phyloP scores from a whole-genome alignment of 2,329 filamentous ascomycete genomes.

The Saccharata proteae region DNA sequence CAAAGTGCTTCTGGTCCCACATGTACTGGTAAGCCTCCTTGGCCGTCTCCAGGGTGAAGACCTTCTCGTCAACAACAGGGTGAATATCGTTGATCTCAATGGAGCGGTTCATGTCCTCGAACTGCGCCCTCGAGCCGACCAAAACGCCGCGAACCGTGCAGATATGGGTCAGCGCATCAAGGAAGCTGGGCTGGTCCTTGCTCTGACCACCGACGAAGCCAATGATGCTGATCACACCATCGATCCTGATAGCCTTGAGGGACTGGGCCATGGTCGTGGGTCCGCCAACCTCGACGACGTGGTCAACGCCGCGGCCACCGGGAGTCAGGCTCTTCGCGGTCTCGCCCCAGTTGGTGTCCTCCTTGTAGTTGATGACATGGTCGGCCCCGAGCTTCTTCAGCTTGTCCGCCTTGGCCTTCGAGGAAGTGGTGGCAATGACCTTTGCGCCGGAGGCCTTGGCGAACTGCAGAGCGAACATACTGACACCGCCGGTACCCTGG shows the following conservation, averaged over 20 bases:
- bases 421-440: slow-evolving; percentile 47
- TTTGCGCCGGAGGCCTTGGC: slow-evolving; percentile 41
- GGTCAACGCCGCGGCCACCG: slow-evolving; percentile 44
- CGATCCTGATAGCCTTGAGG: slow-evolving; percentile 41
- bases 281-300: slow-evolving; percentile 56
- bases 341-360: slow-evolving; percentile 42
- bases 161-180: slow-evolving; percentile 38
- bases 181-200: slow-evolving; percentile 38
- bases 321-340: slow-evolving; percentile 40
- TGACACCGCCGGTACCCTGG: slow-evolving; percentile 60
- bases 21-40: slow-evolving; percentile 40
- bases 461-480: slow-evolving; percentile 48
- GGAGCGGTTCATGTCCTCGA: slow-evolving; percentile 47
- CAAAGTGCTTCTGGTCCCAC: slow-evolving; percentile 38
- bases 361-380: slow-evolving; percentile 46
- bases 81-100: slow-evolving; percentile 49
- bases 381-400: slow-evolving; percentile 43
- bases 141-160: slow-evolving; percentile 47
- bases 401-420: slow-evolving; percentile 34
- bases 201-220: slow-evolving; percentile 43
- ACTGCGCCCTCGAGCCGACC: slow-evolving; percentile 43
- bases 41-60: slow-evolving; percentile 40
- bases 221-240: slow-evolving; percentile 45
- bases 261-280: slow-evolving; percentile 43
- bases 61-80: slow-evolving; percentile 46